A percentile compares a stretch with the other conserved stretches of the same genome.
Evolutionary conservation across 2,329 filamentous ascomycete species (phyloP).

Genomic region (Penicillium sp.): DNA sequence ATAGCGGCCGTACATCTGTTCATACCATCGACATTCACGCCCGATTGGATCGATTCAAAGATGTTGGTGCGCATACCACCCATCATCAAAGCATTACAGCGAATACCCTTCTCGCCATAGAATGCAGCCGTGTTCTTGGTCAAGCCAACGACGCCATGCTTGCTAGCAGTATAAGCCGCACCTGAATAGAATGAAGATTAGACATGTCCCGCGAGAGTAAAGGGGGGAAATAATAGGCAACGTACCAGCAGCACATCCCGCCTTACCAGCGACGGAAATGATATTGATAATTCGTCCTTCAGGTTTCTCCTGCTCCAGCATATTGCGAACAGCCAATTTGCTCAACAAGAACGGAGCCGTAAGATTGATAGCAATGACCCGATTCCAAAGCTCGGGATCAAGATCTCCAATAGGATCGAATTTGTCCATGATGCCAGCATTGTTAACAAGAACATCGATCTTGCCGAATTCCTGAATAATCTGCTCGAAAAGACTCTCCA

Average conservation of each 20-base stretch:
- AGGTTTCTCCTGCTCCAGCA: slow-evolving; percentile 37
- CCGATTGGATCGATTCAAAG: slow-evolving; percentile 40
- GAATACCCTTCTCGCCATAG: slow-evolving; percentile 57
- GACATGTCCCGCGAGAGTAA: background rate
- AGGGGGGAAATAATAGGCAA: background rate
- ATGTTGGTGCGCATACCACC: slow-evolving; percentile 62
- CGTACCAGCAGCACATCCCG: slow-evolving; percentile 45
- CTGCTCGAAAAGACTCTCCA: slow-evolving; percentile 41
- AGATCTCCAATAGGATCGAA: slow-evolving; percentile 56
- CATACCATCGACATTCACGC: slow-evolving; percentile 27
- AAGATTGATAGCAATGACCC: slow-evolving; percentile 58
- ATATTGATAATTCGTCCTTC: slow-evolving; percentile 57
- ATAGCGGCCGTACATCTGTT: slow-evolving; percentile 17
- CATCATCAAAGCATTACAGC: slow-evolving; percentile 53
- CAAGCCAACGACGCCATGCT: slow-evolving; percentile 56
- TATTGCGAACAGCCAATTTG: slow-evolving; percentile 52
- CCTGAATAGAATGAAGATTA: slow-evolving; percentile 27
- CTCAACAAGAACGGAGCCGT: slow-evolving; percentile 57
- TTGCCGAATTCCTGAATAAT: slow-evolving; percentile 39
- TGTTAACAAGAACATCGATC: slow-evolving; percentile 62
- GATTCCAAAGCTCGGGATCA: slow-evolving; percentile 52
- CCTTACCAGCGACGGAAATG: slow-evolving; percentile 48
- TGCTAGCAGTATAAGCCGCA: slow-evolving; percentile 55
- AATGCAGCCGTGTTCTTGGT: slow-evolving; percentile 60
- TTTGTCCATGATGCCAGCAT: slow-evolving; percentile 59